Evolutionary conservation across 2,329 filamentous ascomycete species (phyloP).

Genomic region (Ceratocystiopsis brevicomis): DNA sequence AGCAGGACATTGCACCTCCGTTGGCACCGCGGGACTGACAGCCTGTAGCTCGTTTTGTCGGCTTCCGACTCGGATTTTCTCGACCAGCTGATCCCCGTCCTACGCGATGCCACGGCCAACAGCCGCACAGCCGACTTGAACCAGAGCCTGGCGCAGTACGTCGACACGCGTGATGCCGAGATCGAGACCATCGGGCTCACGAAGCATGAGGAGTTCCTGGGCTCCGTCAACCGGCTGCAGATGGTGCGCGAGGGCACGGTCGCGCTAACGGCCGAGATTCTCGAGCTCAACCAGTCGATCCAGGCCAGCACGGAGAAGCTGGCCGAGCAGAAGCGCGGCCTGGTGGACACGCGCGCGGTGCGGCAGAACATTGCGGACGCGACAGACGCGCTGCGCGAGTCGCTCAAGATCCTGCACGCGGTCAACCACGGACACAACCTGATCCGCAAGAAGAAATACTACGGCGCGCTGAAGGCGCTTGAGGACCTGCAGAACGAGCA

Average conservation of each 20-base stretch:
- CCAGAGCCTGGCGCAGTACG: slow-evolving; percentile 62
- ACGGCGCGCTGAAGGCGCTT: slow-evolving; percentile 78
- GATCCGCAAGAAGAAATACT: slow-evolving; percentile 83
- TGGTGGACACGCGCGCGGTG: slow-evolving; percentile 82
- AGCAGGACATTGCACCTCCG: too few species aligned
- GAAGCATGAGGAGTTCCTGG: slow-evolving; percentile 91
- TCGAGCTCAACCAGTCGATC: slow-evolving; percentile 84
- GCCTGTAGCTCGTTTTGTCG: slow-evolving; percentile 65
- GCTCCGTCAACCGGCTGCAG: slow-evolving; percentile 85
- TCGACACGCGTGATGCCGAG: slow-evolving; percentile 69
- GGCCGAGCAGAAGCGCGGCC: slow-evolving; percentile 79
- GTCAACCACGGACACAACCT: slow-evolving; percentile 91
- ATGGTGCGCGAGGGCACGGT: slow-evolving; percentile 82
- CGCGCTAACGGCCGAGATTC: slow-evolving; percentile 70
- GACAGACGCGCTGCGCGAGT: slow-evolving; percentile 72
- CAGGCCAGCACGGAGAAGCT: slow-evolving; percentile 88
- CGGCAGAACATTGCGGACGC: slow-evolving; percentile 93
- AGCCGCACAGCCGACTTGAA: slow-evolving; percentile 56
- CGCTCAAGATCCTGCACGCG: slow-evolving; percentile 74
- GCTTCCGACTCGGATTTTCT: slow-evolving; percentile 86
- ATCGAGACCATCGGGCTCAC: slow-evolving; percentile 90
- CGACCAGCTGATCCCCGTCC: slow-evolving; percentile 82
- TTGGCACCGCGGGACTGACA: too few species aligned
- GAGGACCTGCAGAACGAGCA: slow-evolving; percentile 95
- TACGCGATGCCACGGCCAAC: slow-evolving; percentile 71